Percentiles rank a stretch among this genome's conserved stretches.
These are phyloP conservation scores for Candida ortonii DNA, from an alignment of 805 yeast genomes.

Conservation along the genomic window DNA sequence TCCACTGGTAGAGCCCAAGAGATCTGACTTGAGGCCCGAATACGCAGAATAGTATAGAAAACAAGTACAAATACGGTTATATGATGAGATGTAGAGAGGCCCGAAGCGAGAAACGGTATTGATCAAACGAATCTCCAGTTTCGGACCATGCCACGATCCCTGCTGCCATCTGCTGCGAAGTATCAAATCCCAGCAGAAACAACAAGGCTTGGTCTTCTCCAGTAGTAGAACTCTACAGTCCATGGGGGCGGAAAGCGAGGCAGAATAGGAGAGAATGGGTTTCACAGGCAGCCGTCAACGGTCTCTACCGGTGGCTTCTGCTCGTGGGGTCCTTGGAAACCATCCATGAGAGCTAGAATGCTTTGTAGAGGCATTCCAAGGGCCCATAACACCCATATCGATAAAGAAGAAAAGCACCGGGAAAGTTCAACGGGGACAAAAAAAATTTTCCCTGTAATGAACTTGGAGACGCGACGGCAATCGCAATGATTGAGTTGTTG, in stretches of 20 bases:
- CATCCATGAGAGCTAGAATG: no score
- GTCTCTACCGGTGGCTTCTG: no score
- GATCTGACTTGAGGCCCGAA: slow-evolving; percentile 89
- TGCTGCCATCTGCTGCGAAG: slow-evolving; percentile 21
- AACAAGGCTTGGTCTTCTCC: slow-evolving; percentile 32
- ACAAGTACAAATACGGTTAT: slow-evolving; percentile 1
- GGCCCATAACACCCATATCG: no score
- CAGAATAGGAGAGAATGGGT: slow-evolving; percentile 32
- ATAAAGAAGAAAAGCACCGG: no score
- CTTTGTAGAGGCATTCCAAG: no score
- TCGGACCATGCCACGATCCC: slow-evolving; percentile 25
- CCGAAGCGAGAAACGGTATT: slow-evolving; percentile 5
- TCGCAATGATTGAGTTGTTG: no score
- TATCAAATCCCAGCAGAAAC: slow-evolving; percentile 26
- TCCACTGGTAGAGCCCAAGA: slow-evolving; percentile 86
- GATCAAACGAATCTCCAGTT: slow-evolving; percentile 6
- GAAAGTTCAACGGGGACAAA: no score
- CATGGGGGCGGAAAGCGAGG: slow-evolving; percentile 31
- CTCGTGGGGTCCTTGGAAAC: no score
- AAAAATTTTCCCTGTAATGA: no score
- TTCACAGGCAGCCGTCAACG: no score
- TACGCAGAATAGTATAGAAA: slow-evolving; percentile 35
- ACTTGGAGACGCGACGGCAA: no score
- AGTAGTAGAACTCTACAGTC: slow-evolving; percentile 32
- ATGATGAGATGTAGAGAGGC: slow-evolving; percentile 15